phyloP scores from a whole-genome alignment of 1,284 basidiomycete species.

The Moniliella sp. region DNA sequence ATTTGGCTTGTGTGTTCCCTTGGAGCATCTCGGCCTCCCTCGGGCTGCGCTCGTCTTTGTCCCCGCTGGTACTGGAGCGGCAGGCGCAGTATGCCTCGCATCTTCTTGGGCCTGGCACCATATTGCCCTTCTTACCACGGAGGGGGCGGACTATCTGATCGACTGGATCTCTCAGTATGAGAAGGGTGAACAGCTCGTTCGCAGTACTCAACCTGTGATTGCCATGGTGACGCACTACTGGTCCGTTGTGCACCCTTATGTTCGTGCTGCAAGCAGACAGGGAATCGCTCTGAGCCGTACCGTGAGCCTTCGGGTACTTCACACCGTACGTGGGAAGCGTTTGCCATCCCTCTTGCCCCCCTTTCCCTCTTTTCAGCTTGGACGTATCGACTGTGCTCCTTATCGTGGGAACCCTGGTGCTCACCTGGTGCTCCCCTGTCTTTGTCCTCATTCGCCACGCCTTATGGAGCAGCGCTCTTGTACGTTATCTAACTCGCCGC shows the following conservation, averaged over 20 bases:
- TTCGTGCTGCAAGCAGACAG: neutral
- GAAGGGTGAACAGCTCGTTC: neutral
- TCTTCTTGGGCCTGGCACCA: too few relatives aligned
- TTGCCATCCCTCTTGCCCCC: slow-evolving; percentile 11
- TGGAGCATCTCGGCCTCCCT: slow-evolving; percentile 5
- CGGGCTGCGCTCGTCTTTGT: neutral
- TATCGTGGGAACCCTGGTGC: slow-evolving; percentile 14
- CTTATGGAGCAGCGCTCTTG: slow-evolving; percentile 25
- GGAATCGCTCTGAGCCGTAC: neutral
- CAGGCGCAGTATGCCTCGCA: too few relatives aligned
- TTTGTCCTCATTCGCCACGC: slow-evolving; percentile 21
- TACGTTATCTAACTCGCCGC: slow-evolving; percentile 10
- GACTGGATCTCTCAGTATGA: too few relatives aligned
- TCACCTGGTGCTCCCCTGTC: slow-evolving; percentile 32
- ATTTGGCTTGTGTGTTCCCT: slow-evolving; percentile 21
- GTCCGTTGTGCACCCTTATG: neutral
- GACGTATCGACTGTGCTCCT: slow-evolving; percentile 20
- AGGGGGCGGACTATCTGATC: too few relatives aligned
- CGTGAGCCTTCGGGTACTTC: neutral
- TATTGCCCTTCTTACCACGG: too few relatives aligned
- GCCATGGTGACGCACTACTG: neutral
- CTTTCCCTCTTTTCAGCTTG: slow-evolving; percentile 25
- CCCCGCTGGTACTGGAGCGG: neutral
- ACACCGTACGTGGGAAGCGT: too few relatives aligned
- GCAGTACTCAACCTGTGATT: neutral